Conservation (phyloP, 2,329 filamentous ascomycete genomes). For the Ophiostoma tasmaniense region DNA sequence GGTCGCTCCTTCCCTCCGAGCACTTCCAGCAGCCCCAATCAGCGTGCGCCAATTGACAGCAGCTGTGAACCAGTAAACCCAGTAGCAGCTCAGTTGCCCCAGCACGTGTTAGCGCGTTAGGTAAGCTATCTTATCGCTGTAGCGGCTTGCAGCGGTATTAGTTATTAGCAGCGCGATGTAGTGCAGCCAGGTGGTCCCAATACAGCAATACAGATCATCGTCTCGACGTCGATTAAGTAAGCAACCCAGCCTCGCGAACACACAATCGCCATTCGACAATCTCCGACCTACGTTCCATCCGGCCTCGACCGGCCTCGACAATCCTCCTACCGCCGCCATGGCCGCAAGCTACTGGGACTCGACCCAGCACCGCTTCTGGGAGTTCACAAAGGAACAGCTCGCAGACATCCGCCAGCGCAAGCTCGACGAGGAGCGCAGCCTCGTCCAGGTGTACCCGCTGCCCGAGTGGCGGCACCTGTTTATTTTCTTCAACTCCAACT, state of each 20-base stretch:
- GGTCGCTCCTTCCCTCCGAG: neutral
- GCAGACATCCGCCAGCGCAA: constrained; percentile 66
- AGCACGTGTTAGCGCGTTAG: constrained; percentile 14
- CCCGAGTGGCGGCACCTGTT: constrained; percentile 74
- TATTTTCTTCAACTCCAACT: constrained; percentile 73
- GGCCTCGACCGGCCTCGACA: neutral
- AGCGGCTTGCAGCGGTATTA: neutral
- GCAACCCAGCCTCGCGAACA: constrained; percentile 2
- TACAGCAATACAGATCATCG: neutral
- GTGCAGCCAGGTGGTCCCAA: neutral
- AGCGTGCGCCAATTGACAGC: constrained; percentile 11
- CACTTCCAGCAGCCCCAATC: constrained; percentile 8
- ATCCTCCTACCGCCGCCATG: constrained; percentile 43
- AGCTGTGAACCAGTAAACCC: neutral
- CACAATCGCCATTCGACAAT: neutral
- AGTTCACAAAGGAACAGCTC: constrained; percentile 76
- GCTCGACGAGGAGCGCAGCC: constrained; percentile 63
- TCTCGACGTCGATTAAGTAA: neutral
- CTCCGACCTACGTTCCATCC: neutral
- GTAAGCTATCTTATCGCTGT: neutral
- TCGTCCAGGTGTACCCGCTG: constrained; percentile 71
- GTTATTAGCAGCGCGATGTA: neutral
- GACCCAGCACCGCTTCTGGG: constrained; percentile 83
- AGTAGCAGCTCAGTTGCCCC: no score
- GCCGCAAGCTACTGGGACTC: constrained; percentile 96